These are phyloP conservation scores for Mucor circinelloides DNA, from an alignment of 371 early-diverging fungal genomes.

Conservation along the genomic window DNA sequence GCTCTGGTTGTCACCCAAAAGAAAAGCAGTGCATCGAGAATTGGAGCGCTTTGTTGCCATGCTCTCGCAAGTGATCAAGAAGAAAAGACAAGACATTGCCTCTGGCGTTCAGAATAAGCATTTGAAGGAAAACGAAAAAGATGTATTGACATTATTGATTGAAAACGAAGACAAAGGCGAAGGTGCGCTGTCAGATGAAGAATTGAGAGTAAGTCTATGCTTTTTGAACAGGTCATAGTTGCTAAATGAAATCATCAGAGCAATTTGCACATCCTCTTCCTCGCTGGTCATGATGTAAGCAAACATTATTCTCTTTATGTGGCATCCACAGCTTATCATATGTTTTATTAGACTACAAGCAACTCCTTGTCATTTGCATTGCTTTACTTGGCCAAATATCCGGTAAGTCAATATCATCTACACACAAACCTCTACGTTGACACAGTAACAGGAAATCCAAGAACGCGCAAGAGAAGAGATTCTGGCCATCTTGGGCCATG, in stretches of 20 bases:
- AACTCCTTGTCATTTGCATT: conserved; percentile 19
- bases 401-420: conserved; percentile 35
- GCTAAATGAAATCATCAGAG: background rate
- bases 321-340: background rate
- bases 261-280: conserved; percentile 2
- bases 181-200: conserved; percentile 8
- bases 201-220: conserved; percentile 5
- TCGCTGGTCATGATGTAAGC: conserved; percentile 7
- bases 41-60: conserved; percentile 13
- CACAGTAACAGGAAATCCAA: conserved; percentile 19
- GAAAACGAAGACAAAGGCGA: conserved; percentile 17
- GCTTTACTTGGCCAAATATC: conserved; percentile 19
- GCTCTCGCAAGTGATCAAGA: conserved; percentile 9
- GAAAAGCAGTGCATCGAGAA: background rate
- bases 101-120: conserved; percentile 3
- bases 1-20: conserved; percentile 20
- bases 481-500: conserved; percentile 15
- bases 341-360: conserved; percentile 7
- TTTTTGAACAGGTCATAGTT: background rate
- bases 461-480: conserved; percentile 17
- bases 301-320: background rate
- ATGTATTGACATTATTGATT: conserved; percentile 22
- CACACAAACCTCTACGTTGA: background rate
- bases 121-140: conserved; percentile 15
- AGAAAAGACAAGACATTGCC: conserved; percentile 7